phyloP scores from a whole-genome alignment of 768 basidiomycete species.

The Daedalea quercina region DNA sequence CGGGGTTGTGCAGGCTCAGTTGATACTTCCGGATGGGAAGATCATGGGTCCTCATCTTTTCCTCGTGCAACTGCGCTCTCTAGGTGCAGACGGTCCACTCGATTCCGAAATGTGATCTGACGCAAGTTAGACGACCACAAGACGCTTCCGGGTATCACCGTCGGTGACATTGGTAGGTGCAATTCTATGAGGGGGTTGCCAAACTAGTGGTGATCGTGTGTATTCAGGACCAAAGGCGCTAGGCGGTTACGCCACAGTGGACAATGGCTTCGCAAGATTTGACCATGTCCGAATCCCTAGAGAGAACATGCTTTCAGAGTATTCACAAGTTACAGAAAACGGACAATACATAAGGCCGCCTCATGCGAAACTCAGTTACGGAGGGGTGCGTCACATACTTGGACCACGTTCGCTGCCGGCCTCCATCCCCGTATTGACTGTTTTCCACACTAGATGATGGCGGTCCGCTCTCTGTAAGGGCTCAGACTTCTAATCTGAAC shows the following conservation, averaged over 20 bases:
- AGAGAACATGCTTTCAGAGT: slow-evolving; percentile 68
- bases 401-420: too few relatives aligned
- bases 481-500: not conserved
- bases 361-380: slow-evolving; percentile 70
- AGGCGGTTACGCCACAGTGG: slow-evolving; percentile 40
- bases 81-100: slow-evolving; percentile 34
- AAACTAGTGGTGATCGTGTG: not conserved
- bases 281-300: slow-evolving; percentile 60
- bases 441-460: slow-evolving; percentile 49
- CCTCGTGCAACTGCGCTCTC: slow-evolving; percentile 59
- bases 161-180: slow-evolving; percentile 60
- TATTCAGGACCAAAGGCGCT: slow-evolving; percentile 51
- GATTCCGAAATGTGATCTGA: not conserved
- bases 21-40: slow-evolving; percentile 54
- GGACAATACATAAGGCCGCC: slow-evolving; percentile 60
- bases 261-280: slow-evolving; percentile 68
- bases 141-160: slow-evolving; percentile 49
- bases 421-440: not conserved
- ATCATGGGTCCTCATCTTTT: slow-evolving; percentile 72
- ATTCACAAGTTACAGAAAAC: slow-evolving; percentile 60
- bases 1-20: slow-evolving; percentile 69
- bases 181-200: not conserved
- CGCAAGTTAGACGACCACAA: slow-evolving; percentile 45
- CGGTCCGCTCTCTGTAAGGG: slow-evolving; percentile 58
- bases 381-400: slow-evolving; percentile 54